Base-by-base conservation (phyloP, 345 rosid species). In the Jatropha curcas region DNA sequence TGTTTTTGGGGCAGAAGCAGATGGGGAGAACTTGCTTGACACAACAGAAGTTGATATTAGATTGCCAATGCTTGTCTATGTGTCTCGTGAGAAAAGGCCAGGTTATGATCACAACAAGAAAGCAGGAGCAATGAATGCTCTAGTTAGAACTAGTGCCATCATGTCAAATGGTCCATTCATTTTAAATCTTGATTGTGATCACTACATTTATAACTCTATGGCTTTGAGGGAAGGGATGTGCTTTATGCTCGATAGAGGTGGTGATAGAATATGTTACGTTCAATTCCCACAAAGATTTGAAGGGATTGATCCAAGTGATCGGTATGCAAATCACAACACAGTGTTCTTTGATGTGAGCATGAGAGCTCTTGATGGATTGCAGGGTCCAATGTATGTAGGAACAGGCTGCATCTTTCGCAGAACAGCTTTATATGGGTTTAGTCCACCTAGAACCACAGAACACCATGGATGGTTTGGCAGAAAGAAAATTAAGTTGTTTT, bases 381-480 rank as follows among this genome's bases (percentile, higher is more conserved):
- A 78, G 70, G 81, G 81, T 64, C 78, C 82, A 14, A 70, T 74
- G 78, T 70, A 79, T 30, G 81, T 78, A n/a, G 82, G 82, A 41
- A 74, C 82, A 2, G 82, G 82, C 62, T 79, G 82, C 72, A 74
- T 79, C 48, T 79, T 79, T 55, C 68, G 78, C 5, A 79, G 82
- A 59, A 79, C 82, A 1, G 82, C 78, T 48, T 60, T 79, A 3
- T 79, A 79, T 30, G 82, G 82, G 1, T 88, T 91, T 76, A 84
- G 90, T 65, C 97, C 94, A 13, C 97, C 97, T 0, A 83, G 94
- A 71, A 79, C 91, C 37, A 83, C 93, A 1, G 93, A 90, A 41
- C 93, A 88, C 76, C 89, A 80, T 58, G 93, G 96, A 7, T 88
- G 93, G 88, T 75, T 87, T 37, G 93, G 96, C 13, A 80, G 86